A percentile compares a stretch with the other conserved stretches of the same genome.
phyloP scores from a whole-genome alignment of 2,329 filamentous ascomycete genomes.

The Colletotrichum liaoningense region DNA sequence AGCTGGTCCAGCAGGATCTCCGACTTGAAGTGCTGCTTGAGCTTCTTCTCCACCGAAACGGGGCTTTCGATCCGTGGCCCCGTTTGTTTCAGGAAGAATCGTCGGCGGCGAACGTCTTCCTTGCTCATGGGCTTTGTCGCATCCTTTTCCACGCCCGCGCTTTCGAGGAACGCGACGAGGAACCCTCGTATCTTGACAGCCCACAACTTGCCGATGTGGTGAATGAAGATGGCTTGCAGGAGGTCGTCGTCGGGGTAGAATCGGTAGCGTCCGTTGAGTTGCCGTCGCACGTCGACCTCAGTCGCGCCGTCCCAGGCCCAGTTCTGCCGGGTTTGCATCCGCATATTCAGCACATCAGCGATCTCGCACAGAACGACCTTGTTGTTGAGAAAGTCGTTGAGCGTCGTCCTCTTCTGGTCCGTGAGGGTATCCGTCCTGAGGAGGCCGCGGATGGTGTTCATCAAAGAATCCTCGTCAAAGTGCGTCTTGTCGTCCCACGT shows the following conservation, averaged over 20 bases:
- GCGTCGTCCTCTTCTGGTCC: slow-evolving; percentile 53
- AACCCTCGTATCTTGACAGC: slow-evolving; percentile 45
- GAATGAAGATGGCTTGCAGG: slow-evolving; percentile 53
- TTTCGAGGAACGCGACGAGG: slow-evolving; percentile 40
- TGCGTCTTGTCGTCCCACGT: slow-evolving; percentile 41
- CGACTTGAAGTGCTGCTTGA: slow-evolving; percentile 48
- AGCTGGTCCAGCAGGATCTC: slow-evolving; percentile 69
- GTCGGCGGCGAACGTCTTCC: slow-evolving; percentile 52
- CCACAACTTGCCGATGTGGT: slow-evolving; percentile 53
- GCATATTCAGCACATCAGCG: slow-evolving; percentile 58
- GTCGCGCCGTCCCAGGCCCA: slow-evolving; percentile 53
- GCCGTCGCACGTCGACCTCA: slow-evolving; percentile 51
- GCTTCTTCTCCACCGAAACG: slow-evolving; percentile 46
- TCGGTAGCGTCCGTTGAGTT: slow-evolving; percentile 61
- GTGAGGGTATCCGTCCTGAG: slow-evolving; percentile 53
- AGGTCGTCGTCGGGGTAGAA: slow-evolving; percentile 67
- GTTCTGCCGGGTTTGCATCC: slow-evolving; percentile 48
- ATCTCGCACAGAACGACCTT: slow-evolving; percentile 54
- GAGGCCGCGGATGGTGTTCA: slow-evolving; percentile 50
- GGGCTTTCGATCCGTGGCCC: not conserved
- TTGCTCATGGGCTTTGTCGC: slow-evolving; percentile 40
- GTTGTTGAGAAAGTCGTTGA: slow-evolving; percentile 52
- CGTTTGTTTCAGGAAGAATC: slow-evolving; percentile 50
- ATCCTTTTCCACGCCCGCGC: slow-evolving; percentile 45
- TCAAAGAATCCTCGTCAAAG: slow-evolving; percentile 45